These are phyloP conservation scores for Lactarius tabidus DNA, from an alignment of 768 basidiomycete genomes.

Conservation along the genomic window DNA sequence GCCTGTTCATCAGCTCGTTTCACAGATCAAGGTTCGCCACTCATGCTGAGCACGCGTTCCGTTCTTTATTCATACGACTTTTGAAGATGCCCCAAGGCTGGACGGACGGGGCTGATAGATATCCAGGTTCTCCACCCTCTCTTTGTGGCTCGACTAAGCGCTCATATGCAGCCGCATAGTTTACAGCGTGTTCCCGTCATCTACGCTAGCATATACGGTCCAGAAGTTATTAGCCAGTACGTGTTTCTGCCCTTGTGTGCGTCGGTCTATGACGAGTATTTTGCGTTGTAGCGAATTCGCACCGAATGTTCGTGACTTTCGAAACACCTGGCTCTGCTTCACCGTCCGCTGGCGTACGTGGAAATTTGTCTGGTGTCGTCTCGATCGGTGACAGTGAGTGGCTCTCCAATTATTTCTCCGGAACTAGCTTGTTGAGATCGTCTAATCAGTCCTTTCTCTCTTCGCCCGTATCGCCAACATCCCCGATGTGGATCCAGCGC, in stretches of 20 bases:
- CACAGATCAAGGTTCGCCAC: constrained; percentile 59
- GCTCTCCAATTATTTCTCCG: constrained; percentile 16
- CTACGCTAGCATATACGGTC: constrained; percentile 63
- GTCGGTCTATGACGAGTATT: background rate
- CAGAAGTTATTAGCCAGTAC: constrained; percentile 80
- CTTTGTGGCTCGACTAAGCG: background rate
- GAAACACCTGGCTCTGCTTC: constrained; percentile 52
- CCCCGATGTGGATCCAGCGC: constrained; percentile 68
- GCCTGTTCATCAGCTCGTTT: constrained; percentile 65
- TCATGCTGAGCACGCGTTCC: background rate
- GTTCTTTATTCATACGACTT: background rate
- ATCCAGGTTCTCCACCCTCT: constrained; percentile 50
- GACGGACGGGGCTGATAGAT: constrained; percentile 74
- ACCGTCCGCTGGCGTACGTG: constrained; percentile 43
- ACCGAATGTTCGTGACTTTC: constrained; percentile 72
- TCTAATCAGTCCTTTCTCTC: constrained; percentile 61
- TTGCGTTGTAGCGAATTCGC: constrained; percentile 59
- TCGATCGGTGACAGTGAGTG: constrained; percentile 75
- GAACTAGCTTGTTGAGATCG: background rate
- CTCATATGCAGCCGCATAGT: constrained; percentile 39
- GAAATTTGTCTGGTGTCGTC: constrained; percentile 67
- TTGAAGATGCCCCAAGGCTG: constrained; percentile 52
- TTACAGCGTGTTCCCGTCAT: constrained; percentile 67
- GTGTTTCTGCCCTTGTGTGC: constrained; percentile 30
- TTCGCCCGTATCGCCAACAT: constrained; percentile 76